Base-by-base conservation (phyloP, 2,329 filamentous ascomycete species). In the Colletotrichum sp. region DNA sequence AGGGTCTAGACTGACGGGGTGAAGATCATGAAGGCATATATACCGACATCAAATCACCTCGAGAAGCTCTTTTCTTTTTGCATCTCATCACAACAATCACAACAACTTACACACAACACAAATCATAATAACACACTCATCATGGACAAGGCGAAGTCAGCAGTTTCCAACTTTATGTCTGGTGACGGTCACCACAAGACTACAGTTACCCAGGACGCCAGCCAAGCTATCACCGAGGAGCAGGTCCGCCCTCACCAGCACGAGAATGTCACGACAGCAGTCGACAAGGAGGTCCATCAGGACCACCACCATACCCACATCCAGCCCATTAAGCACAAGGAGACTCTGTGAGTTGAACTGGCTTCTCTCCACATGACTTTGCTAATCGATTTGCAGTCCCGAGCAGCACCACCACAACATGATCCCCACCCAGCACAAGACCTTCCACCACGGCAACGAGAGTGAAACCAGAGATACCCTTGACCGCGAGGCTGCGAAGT, bases 281-380 rank as follows among this genome's bases (percentile, higher is more conserved):
- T 95, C 30, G 92, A 95, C 81, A 90, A 90, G 79, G 93, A 95
- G 79, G 86, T 94, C 6, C 93, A 95, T 81, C 93, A 94, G 82
- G 91, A 95, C 75, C 93, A 95, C 80, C 92, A 94, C 82, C 92
- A 95, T 82, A 93, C 92, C 63, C 92, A 91, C 0, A 86, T 95
- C 2, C 93, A 95, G 84, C 93, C 93, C 0, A 85, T 95, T 28
- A 60, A 79, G 15, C 75, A 78, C 18, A 80, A 80, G 39, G 84
- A 86, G 69, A 79, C 75, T 73, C 84, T 88, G 78, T 24, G 21
- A 24, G 24, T 24, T 24, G 24, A 24, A 24, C 24, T 24, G 24
- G 24, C 24, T 24, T 24, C 24, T 24, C 24, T 24, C 24, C 24
- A 24, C 24, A 24, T 24, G 24, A 24, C 24, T 24, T 24, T 24